Percentiles rank a stretch among this genome's conserved stretches.
Evolutionary conservation across 2,329 filamentous ascomycete genomes (phyloP).

Genomic region (Colletotrichum sp.): DNA sequence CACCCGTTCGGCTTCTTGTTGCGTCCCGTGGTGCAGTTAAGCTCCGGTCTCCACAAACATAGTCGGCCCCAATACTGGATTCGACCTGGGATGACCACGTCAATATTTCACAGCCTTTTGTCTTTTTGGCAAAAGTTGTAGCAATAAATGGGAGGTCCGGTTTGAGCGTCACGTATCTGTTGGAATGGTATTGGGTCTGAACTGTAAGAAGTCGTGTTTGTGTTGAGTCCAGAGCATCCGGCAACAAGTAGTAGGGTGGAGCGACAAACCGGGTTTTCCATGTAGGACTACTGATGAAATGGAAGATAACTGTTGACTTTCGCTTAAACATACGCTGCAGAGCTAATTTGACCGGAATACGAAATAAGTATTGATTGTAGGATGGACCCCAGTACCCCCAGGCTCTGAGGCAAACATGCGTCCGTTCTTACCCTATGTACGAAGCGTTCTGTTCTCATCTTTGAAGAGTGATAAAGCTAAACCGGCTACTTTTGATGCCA

Average conservation of each 20-base stretch:
- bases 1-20: background rate
- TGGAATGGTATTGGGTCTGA: background rate
- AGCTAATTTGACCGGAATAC: background rate
- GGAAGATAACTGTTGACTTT: no score
- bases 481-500: background rate
- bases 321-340: no score
- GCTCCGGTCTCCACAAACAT: background rate
- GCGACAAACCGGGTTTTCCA: no score
- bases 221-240: background rate
- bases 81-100: background rate
- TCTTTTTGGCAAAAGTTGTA: background rate
- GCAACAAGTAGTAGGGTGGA: background rate
- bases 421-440: background rate
- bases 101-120: background rate
- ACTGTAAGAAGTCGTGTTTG: background rate
- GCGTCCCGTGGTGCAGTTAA: background rate
- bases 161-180: accelerated
- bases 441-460: background rate
- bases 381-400: background rate
- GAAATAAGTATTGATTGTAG: accelerated
- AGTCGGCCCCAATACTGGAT: background rate
- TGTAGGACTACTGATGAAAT: no score
- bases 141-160: background rate
- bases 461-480: background rate
- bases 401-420: background rate